Evolutionary conservation across 495 filamentous ascomycete species (phyloP), one percentile per base, ranked within the genome.

Genomic region (Talaromyces wortmannii): DNA sequence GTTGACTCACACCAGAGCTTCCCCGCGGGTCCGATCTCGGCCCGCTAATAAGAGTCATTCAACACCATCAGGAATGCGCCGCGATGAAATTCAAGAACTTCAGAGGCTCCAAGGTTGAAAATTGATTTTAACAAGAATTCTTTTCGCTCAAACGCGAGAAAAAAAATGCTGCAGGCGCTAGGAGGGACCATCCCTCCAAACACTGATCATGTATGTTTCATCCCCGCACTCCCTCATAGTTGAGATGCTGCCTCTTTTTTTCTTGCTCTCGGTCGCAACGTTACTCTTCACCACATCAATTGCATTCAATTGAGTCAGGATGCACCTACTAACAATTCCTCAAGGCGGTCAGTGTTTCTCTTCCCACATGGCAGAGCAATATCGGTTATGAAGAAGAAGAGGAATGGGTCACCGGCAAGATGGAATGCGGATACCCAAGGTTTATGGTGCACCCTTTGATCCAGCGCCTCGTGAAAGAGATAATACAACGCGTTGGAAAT

Each of bases 401-500:
- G 64, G 77, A 84, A 52, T 92, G 90, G 88, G 87, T 98, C 10
- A 53, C 95, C 40, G 80, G 77, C 55, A 87, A 86, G 62, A 89
- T 98, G 89, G 78, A 83, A 57, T 95, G 87, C 18, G 94, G 94
- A 43, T 98, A 98, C 71, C 94, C 94, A 55, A 81, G 92, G 52
- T 97, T 97, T 74, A 97, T 95, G 73, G 84, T 98, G 50, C 89
- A 97, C 67, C 85, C 83, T 61, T 81, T 75, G 60, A 96, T 97
- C 57, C 79, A 86, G 61, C 79, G 81, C 23, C 86, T 98, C 53
- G 84, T 83, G 31, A 66, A 68, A 31, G 82, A 87, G 48, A 78
- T 97, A 29, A 68, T 88, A n/a, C 70, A 74, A 30, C 78, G 75
- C 48, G 76, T 84, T 63, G 91, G 89, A 6, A 67, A 69, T 32